These are phyloP conservation scores for Aspergillus egyptiacus DNA, from an alignment of 495 filamentous ascomycete species.

Conservation along the genomic window DNA sequence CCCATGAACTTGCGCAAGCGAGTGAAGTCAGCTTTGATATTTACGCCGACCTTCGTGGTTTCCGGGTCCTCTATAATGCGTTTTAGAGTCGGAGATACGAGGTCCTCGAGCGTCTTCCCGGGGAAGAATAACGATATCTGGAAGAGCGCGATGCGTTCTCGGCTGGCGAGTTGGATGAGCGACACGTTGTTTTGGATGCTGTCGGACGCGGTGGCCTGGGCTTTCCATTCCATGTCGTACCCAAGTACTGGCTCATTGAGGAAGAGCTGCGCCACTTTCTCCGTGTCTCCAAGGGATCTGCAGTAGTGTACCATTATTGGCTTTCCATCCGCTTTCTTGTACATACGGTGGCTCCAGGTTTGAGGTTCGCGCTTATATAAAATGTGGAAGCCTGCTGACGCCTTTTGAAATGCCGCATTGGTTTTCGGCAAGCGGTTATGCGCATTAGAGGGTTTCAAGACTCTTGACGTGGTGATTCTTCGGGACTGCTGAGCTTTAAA, in stretches of 20 bases:
- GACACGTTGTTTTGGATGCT: conserved; percentile 61
- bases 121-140: conserved; percentile 62
- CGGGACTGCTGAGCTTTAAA: background rate
- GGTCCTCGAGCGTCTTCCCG: conserved; percentile 35
- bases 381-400: background rate
- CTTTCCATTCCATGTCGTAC: conserved; percentile 82
- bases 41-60: conserved; percentile 73
- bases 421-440: background rate
- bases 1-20: conserved; percentile 60
- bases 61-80: conserved; percentile 62
- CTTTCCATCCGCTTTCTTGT: conserved; percentile 45
- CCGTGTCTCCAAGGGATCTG: conserved; percentile 55
- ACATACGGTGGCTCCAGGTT: conserved; percentile 64
- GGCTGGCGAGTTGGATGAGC: conserved; percentile 73
- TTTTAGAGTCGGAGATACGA: conserved; percentile 65
- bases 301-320: conserved; percentile 70
- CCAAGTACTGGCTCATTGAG: conserved; percentile 63
- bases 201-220: conserved; percentile 37
- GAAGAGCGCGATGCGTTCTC: conserved; percentile 73
- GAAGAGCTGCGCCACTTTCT: conserved; percentile 63
- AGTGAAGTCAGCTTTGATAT: conserved; percentile 65
- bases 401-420: background rate
- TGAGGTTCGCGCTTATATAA: conserved; percentile 17
- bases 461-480: background rate
- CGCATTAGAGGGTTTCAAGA: background rate